Evolutionary conservation across 345 rosid species (phyloP), one percentile per base, ranked within the genome.

Genomic region (Bruguiera sexangula): DNA sequence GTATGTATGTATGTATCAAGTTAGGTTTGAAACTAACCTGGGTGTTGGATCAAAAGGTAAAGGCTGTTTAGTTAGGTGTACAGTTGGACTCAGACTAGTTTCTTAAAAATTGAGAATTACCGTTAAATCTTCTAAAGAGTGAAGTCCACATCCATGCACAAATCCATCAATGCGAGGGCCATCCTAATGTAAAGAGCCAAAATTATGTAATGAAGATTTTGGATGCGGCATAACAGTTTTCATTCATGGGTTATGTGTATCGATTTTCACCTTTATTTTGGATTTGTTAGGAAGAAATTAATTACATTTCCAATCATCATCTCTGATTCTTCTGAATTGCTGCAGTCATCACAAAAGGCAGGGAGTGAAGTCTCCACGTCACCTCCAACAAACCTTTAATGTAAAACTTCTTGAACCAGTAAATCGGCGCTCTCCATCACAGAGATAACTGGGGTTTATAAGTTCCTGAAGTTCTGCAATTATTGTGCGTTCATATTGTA

Each of bases 1-100:
- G 30, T 66, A 10, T 60, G 68, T 75, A 59, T 29, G 36, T 34
- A 6, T 34, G 36, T 75, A 72, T 20, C 22, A 67, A 70, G 51
- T 36, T 68, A 60, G 63, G 62, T 60, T 43, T 46, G 73, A 61
- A 46, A 65, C 73, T 59, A 64, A 67, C 76, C 60, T 3, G 26
- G 57, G 65, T 72, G 70, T 19, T 19, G 76, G 18, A 46, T 66
- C 52, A 48, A 57, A 53, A 31, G 59, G 48, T 21, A n/a, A 36
- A 58, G 63, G 63, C 31, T 20, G 6, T 72, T 19, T 59, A 34
- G 36, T 32, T 32, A 34, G 64, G 59, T 65, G 75, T 72, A 71
- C 59, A 65, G 69, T 65, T 48, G 37, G 6, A 31, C 66, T 51
- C 60, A 18, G 51, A 37, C 51, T 19, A 54, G 15, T 56, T 68